These are phyloP conservation scores for Colletotrichum lindemuthianum DNA, from an alignment of 2,329 filamentous ascomycete genomes.

Conservation along the genomic window DNA sequence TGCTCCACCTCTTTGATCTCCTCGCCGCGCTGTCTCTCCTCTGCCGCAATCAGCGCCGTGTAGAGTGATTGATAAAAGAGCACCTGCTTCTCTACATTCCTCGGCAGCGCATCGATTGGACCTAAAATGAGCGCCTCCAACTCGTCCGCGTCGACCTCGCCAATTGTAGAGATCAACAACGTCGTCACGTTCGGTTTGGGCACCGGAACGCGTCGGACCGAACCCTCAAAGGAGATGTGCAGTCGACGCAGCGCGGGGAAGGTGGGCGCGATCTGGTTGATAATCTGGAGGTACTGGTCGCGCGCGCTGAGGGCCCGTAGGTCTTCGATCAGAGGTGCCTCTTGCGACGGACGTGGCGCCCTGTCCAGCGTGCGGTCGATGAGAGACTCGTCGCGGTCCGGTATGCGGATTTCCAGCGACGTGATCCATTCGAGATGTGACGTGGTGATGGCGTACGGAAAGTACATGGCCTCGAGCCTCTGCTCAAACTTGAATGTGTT, in stretches of 20 bases:
- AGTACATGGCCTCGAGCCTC: slow-evolving; percentile 34
- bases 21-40: not conserved
- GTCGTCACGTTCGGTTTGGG: slow-evolving; percentile 31
- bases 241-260: slow-evolving; percentile 35
- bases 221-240: slow-evolving; percentile 35
- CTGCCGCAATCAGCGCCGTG: slow-evolving; percentile 21
- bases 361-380: slow-evolving; percentile 23
- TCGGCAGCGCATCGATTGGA: slow-evolving; percentile 29
- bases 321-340: slow-evolving; percentile 15
- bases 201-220: slow-evolving; percentile 31
- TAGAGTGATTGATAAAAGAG: slow-evolving; percentile 35
- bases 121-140: slow-evolving; percentile 17
- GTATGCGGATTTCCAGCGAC: slow-evolving; percentile 35
- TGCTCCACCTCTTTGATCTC: slow-evolving; percentile 31
- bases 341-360: slow-evolving; percentile 15
- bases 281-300: slow-evolving; percentile 32
- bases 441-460: slow-evolving; percentile 19
- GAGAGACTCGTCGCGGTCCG: slow-evolving; percentile 34
- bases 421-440: slow-evolving; percentile 33
- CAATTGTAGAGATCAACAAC: slow-evolving; percentile 32
- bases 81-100: slow-evolving; percentile 18
- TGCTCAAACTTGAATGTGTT: slow-evolving; percentile 37
- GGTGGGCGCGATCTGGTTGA: slow-evolving; percentile 9
- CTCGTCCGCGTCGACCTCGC: slow-evolving; percentile 29
- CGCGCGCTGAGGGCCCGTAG: slow-evolving; percentile 19